These are phyloP conservation scores for Coriaria nepalensis DNA, from an alignment of 306 rosid species.

Conservation along the genomic window DNA sequence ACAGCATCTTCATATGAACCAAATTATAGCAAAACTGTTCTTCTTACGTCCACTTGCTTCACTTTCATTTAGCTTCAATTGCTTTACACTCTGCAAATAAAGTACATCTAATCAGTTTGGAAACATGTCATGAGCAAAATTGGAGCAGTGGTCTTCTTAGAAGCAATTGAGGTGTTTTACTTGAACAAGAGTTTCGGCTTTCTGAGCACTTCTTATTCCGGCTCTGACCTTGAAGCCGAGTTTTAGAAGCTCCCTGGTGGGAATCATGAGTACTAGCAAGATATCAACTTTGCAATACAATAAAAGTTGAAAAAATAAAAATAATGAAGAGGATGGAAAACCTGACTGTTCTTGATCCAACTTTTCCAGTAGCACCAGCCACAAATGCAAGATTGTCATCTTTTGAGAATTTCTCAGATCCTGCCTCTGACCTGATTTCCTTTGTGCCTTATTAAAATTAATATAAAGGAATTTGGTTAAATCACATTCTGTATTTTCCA, in stretches of 20 bases:
- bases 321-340: conserved; percentile 17
- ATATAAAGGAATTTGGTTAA: too few relatives aligned
- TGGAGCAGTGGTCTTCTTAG: conserved; percentile 2
- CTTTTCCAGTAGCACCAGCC: conserved; percentile 97
- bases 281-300: too few relatives aligned
- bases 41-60: conserved; percentile 52
- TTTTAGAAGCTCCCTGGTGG: conserved; percentile 86
- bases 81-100: conserved; percentile 65
- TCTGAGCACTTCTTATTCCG: conserved; percentile 64
- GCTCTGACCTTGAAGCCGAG: conserved; percentile 89
- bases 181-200: conserved; percentile 52
- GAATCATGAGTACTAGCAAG: conserved; percentile 13
- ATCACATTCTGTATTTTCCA: too few relatives aligned
- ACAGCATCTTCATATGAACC: conserved; percentile 17
- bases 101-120: conserved; percentile 6
- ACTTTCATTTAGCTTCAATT: conserved; percentile 37
- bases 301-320: too few relatives aligned
- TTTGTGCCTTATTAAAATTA: conserved; percentile 34
- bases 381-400: conserved; percentile 78
- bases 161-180: conserved; percentile 24
- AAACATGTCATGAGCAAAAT: conserved; percentile 12
- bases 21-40: too few relatives aligned
- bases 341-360: conserved; percentile 96
- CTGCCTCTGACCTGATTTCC: conserved; percentile 23
- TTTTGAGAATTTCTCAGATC: conserved; percentile 26